Evolutionary conservation across 1,139 yeast species (phyloP), one percentile per base, ranked within the genome.

Genomic region (Zygoascus sp.): DNA sequence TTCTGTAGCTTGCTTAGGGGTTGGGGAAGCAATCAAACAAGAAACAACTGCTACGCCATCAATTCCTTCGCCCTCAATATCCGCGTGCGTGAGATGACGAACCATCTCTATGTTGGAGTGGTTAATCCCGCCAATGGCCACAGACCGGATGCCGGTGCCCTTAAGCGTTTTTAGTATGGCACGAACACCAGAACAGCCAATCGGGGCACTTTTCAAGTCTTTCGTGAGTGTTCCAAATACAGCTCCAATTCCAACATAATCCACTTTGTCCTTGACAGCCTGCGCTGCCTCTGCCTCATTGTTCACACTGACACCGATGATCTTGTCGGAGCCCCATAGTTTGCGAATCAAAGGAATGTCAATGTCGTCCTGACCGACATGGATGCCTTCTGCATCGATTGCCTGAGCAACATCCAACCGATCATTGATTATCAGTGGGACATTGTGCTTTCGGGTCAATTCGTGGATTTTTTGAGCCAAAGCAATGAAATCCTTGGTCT

Each of bases 321-420:
- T 82, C 67, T 83, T 87, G 50, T 77, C 72, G 0, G 81, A 76
- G 0, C 96, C 96, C 20, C 90, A 65, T 36, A 86, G 58, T 55
- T 70, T 62, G 36, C 97, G 66, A 0, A 79, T 94, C 22, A 73
- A 54, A 1, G 65, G 63, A 2, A 83, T 83, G 38, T 68, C 70
- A 87, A 90, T 85, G 61, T 90, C 97, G 49, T 83, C 92, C 63
- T 89, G 97, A 1, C 97, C 97, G 17, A 90, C 88, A 67, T 90
- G 97, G 13, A 90, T 83, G 30, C 96, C 96, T 50, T 89, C 96
- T 0, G 96, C 96, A 57, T 78, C 94, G 47, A 87, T 73, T 0
- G 97, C 97, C 45, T 89, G 68, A 0, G 96, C 97, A 5, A 90
- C 88, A 60, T 90, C 97, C 6, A 88, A 76, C 41, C 97, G 69